Evolutionary conservation across 1,284 basidiomycete species (phyloP).

Genomic region (Leccinum pachyderme): DNA sequence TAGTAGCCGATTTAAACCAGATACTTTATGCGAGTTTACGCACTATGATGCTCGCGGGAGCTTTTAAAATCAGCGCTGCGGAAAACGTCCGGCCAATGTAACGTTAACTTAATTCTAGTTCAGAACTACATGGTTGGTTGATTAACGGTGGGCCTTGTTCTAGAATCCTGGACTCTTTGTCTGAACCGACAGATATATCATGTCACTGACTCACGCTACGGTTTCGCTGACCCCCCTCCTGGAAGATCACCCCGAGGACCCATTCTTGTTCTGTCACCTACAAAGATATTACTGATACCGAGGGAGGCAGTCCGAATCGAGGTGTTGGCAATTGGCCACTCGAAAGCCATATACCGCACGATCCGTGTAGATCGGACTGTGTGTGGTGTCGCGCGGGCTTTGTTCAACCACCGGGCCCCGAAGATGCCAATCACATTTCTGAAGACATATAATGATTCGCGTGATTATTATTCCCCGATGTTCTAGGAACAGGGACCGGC

Average conservation of each 20-base stretch:
- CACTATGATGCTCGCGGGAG: no score
- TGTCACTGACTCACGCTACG: neutral
- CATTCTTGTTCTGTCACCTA: neutral
- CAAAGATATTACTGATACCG: neutral
- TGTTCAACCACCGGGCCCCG: slow-evolving; percentile 11
- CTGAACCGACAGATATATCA: neutral
- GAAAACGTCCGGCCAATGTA: no score
- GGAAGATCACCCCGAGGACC: neutral
- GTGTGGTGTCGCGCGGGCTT: neutral
- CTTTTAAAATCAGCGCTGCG: no score
- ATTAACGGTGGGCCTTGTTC: no score
- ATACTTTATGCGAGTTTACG: no score
- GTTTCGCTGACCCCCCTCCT: neutral
- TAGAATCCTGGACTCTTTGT: neutral
- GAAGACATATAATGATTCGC: slow-evolving; percentile 1
- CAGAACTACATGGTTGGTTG: no score
- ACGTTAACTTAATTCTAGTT: no score
- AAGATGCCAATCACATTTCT: slow-evolving; percentile 16
- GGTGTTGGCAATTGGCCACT: neutral
- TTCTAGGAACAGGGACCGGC: slow-evolving; percentile 18
- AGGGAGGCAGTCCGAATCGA: neutral
- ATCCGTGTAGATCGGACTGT: neutral
- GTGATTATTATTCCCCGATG: slow-evolving; percentile 10
- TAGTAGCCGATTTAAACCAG: no score
- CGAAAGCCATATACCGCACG: no score